Conservation (phyloP, 768 basidiomycete species). For the Leccinum pellstonianum region DNA sequence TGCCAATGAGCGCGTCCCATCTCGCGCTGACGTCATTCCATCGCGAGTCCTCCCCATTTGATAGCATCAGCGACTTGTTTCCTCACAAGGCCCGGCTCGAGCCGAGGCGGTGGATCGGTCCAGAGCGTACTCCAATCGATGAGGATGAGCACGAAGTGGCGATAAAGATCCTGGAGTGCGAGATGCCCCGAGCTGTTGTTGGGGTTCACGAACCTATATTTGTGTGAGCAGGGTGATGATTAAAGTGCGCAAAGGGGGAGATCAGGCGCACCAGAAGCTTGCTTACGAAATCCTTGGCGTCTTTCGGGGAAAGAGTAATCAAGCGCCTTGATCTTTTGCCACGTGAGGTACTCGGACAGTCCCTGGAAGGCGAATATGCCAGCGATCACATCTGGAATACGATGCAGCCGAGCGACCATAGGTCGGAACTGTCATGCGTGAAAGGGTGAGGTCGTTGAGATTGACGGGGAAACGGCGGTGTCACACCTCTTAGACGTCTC, state of each 20-base stretch:
- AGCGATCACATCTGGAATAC: conserved; percentile 87
- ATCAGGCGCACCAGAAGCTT: conserved; percentile 60
- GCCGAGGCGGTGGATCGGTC: no score
- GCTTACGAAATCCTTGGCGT: conserved; percentile 78
- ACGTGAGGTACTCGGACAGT: conserved; percentile 88
- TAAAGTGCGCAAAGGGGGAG: not conserved
- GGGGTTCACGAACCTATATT: conserved; percentile 56
- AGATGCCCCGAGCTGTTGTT: conserved; percentile 57
- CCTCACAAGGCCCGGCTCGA: no score
- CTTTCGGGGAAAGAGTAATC: conserved; percentile 83
- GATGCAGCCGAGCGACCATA: conserved; percentile 95
- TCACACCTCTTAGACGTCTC: conserved; percentile 74
- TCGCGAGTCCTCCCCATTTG: no score
- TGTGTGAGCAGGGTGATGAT: conserved; percentile 2
- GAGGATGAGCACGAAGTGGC: conserved; percentile 53
- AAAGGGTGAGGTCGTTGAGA: not conserved
- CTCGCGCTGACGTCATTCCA: no score
- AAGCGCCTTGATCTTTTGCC: conserved; percentile 88
- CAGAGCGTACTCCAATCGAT: conserved; percentile 49
- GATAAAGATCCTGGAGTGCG: conserved; percentile 38
- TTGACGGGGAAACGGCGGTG: not conserved
- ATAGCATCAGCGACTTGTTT: no score
- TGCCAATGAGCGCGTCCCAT: no score
- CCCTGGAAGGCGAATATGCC: conserved; percentile 92
- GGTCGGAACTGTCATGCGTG: conserved; percentile 66